Conservation (phyloP, 805 yeast species). For the Sugiyamaella marilandica region DNA sequence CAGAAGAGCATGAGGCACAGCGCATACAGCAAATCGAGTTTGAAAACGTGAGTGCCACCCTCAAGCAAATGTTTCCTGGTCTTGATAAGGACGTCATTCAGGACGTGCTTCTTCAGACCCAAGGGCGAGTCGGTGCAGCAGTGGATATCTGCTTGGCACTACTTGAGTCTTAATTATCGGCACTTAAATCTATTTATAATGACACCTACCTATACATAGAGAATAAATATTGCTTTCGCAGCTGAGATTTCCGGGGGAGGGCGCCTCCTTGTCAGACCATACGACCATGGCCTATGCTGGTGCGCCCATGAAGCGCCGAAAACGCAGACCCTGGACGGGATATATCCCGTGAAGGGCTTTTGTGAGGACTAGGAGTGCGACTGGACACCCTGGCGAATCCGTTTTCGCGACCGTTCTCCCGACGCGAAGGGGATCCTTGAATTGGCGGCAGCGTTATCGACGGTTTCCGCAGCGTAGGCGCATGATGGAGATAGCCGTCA, state of each 20-base stretch:
- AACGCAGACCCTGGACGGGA: slow-evolving; percentile 21
- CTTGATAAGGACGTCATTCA: slow-evolving; percentile 63
- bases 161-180: slow-evolving; percentile 4
- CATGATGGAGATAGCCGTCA: too few species aligned
- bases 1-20: slow-evolving; percentile 37
- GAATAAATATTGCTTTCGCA: neutral
- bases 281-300: slow-evolving; percentile 21
- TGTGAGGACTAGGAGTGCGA: neutral
- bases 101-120: slow-evolving; percentile 64
- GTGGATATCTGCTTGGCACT: slow-evolving; percentile 56
- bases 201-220: slow-evolving; percentile 1
- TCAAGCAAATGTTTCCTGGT: slow-evolving; percentile 69
- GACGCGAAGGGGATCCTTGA: neutral
- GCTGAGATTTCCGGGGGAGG: neutral
- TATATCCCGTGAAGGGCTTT: neutral
- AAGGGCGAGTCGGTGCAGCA: slow-evolving; percentile 64
- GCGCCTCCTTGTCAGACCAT: slow-evolving; percentile 1
- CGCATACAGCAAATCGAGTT: slow-evolving; percentile 41
- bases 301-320: slow-evolving; percentile 17
- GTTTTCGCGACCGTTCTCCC: neutral
- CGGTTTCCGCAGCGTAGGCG: too few species aligned
- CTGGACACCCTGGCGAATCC: neutral
- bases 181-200: neutral
- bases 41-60: slow-evolving; percentile 43
- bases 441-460: neutral